A percentile compares a stretch with the other conserved stretches of the same genome.
phyloP scores from a whole-genome alignment of 495 filamentous ascomycete genomes.

The Chlorociboria aeruginascens region DNA sequence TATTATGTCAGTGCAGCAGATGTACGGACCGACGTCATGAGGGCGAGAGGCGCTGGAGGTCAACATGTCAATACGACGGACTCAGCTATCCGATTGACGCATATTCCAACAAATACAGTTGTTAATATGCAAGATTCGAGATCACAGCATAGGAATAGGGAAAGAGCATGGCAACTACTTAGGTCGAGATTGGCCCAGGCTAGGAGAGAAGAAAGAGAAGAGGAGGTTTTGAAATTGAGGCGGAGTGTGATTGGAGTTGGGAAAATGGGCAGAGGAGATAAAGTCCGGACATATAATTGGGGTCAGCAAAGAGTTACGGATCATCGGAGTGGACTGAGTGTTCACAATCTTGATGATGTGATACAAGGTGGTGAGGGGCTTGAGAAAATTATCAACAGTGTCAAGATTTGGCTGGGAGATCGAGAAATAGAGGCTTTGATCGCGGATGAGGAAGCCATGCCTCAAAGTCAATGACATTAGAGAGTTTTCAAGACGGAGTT shows the following conservation, averaged over 20 bases:
- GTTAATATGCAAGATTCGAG: slow-evolving; percentile 88
- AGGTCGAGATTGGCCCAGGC: slow-evolving; percentile 73
- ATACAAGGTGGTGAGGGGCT: slow-evolving; percentile 59
- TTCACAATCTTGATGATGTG: slow-evolving; percentile 74
- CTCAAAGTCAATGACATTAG: neutral
- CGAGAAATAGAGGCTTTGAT: slow-evolving; percentile 61
- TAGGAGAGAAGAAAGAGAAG: slow-evolving; percentile 73
- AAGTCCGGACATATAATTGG: slow-evolving; percentile 93
- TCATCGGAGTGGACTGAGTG: slow-evolving; percentile 72
- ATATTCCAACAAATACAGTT: slow-evolving; percentile 73
- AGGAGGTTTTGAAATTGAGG: slow-evolving; percentile 58
- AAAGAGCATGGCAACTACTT: slow-evolving; percentile 74
- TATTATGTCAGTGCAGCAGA: slow-evolving; percentile 83
- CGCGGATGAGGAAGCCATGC: slow-evolving; percentile 29
- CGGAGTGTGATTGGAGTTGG: slow-evolving; percentile 66
- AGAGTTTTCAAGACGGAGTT: neutral
- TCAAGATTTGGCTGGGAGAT: slow-evolving; percentile 66
- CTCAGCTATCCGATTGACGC: slow-evolving; percentile 85
- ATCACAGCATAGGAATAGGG: slow-evolving; percentile 81
- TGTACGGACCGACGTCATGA: slow-evolving; percentile 81
- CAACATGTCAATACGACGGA: slow-evolving; percentile 99
- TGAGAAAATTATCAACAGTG: slow-evolving; percentile 69
- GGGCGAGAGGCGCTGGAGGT: slow-evolving; percentile 81
- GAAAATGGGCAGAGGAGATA: slow-evolving; percentile 79
- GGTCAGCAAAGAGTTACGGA: slow-evolving; percentile 88